Evolutionary conservation across 306 rosid species (phyloP).

Genomic region (Arachis hypogaea): DNA sequence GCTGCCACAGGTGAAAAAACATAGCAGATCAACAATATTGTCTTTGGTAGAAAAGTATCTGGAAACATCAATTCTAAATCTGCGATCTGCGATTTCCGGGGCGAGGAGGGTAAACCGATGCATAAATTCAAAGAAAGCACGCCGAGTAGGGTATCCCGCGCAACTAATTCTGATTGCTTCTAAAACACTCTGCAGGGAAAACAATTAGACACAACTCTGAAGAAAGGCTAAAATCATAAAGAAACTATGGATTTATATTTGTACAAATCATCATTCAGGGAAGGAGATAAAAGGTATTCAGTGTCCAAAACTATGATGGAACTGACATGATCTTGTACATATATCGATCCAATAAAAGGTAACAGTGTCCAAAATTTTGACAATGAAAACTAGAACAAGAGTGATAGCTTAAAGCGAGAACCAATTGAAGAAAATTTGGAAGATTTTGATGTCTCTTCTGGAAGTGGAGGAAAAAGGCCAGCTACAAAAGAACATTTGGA

Average conservation of each 20-base stretch:
- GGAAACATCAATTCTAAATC: conserved; percentile 19
- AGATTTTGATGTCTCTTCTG: too few species aligned
- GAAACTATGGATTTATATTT: conserved; percentile 32
- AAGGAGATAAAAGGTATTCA: conserved; percentile 37
- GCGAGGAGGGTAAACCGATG: conserved; percentile 89
- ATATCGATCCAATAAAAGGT: too few species aligned
- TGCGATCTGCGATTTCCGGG: conserved; percentile 62
- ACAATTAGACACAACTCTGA: conserved; percentile 38
- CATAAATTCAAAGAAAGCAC: conserved; percentile 82
- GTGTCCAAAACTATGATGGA: not conserved
- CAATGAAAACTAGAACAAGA: too few species aligned
- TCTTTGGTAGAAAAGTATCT: conserved; percentile 26
- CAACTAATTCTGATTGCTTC: conserved; percentile 99
- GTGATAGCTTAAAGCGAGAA: too few species aligned
- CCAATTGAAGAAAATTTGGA: too few species aligned
- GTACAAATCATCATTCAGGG: conserved; percentile 27
- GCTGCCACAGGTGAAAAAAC: conserved; percentile 53
- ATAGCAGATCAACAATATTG: conserved; percentile 30
- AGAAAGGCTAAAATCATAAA: conserved; percentile 28
- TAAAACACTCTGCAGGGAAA: conserved; percentile 81
- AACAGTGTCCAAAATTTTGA: too few species aligned
- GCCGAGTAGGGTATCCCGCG: conserved; percentile 99
- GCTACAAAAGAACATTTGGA: too few species aligned
- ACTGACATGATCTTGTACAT: too few species aligned
- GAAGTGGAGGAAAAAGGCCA: too few species aligned